These are phyloP conservation scores for Cydonia oblonga DNA, from an alignment of 331 rosid species.

Conservation along the genomic window DNA sequence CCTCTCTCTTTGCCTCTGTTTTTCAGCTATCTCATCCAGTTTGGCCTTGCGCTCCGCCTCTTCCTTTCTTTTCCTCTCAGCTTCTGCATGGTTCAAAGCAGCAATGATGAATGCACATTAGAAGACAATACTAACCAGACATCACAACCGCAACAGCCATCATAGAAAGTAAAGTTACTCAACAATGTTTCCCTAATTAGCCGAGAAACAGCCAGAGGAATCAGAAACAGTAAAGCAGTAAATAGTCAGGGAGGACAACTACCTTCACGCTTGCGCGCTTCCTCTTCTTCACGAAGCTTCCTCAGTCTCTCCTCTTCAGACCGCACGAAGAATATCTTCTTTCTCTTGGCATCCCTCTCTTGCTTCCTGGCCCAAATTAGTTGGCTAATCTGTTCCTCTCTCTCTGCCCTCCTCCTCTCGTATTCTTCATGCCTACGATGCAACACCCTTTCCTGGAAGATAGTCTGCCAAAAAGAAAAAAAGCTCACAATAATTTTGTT, in stretches of 20 bases:
- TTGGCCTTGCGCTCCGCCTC: slow-evolving; percentile 62
- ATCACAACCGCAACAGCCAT: neutral
- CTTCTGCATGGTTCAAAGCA: slow-evolving; percentile 40
- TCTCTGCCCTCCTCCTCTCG: slow-evolving; percentile 48
- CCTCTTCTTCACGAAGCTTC: slow-evolving; percentile 69
- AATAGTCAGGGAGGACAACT: neutral
- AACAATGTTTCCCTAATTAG: neutral
- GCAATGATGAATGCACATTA: neutral
- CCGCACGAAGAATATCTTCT: slow-evolving; percentile 57
- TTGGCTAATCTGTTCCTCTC: slow-evolving; percentile 55
- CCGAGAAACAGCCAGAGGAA: neutral
- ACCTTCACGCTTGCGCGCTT: slow-evolving; percentile 79
- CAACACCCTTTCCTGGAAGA: slow-evolving; percentile 56
- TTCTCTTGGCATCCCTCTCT: slow-evolving; percentile 66
- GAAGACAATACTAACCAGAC: neutral
- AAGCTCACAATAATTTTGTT: neutral
- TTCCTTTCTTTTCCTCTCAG: slow-evolving; percentile 62
- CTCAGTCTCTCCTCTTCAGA: slow-evolving; percentile 65
- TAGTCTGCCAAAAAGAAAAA: slow-evolving; percentile 28
- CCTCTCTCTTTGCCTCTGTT: slow-evolving; percentile 65
- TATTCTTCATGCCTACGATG: slow-evolving; percentile 57
- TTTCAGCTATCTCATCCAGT: slow-evolving; percentile 65
- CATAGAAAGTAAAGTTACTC: neutral
- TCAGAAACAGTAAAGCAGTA: neutral
- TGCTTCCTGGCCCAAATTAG: slow-evolving; percentile 49